Conservation (phyloP, 2,329 filamentous ascomycete genomes). For the Trichoderma hamatum region DNA sequence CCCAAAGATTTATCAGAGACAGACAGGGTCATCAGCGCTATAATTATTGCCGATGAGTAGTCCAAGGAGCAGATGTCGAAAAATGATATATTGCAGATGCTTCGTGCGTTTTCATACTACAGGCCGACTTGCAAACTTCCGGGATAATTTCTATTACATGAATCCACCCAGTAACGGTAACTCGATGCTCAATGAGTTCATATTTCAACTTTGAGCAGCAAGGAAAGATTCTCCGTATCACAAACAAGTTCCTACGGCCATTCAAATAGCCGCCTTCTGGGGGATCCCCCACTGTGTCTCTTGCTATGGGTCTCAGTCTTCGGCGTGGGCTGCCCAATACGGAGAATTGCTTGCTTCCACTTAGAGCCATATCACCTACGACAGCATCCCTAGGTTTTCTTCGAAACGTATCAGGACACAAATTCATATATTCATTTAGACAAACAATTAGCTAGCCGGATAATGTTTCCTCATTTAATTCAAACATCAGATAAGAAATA, state of each 20-base stretch:
- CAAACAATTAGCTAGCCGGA: background rate
- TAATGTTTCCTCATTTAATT: background rate
- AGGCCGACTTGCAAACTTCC: background rate
- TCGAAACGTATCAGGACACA: background rate
- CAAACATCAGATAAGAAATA: background rate
- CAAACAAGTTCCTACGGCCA: background rate
- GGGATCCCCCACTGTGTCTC: background rate
- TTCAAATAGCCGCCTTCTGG: background rate
- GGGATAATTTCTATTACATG: background rate
- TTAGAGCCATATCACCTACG: background rate
- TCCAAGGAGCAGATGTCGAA: background rate
- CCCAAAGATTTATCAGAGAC: background rate
- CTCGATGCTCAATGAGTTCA: too few species aligned
- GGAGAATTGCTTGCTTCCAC: background rate
- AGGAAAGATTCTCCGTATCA: background rate
- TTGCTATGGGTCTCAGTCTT: background rate
- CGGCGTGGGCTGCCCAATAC: background rate
- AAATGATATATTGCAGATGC: too few species aligned
- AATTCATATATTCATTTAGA: background rate
- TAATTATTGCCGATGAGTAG: background rate
- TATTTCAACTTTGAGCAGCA: background rate
- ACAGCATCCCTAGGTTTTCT: background rate
- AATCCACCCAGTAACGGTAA: background rate
- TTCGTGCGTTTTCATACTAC: background rate
- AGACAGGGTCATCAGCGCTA: background rate